Evolutionary conservation across 1,139 yeast species (phyloP).

Genomic region (Sugiyamaella sp.): DNA sequence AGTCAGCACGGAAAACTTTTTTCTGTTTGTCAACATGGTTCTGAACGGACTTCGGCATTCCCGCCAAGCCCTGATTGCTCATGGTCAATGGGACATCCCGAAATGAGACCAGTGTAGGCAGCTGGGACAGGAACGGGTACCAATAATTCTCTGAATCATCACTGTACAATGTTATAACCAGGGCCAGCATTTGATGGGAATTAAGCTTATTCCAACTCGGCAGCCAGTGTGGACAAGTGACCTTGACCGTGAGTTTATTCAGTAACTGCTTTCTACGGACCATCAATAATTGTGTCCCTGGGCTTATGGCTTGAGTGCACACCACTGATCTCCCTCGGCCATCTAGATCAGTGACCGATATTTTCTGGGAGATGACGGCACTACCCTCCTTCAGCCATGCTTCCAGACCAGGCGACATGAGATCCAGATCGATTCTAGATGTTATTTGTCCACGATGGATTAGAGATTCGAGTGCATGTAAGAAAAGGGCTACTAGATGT

Average conservation of each 20-base stretch:
- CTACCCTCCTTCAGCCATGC: slow-evolving; percentile 31
- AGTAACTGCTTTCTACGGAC: slow-evolving; percentile 63
- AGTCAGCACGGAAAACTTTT: slow-evolving; percentile 36
- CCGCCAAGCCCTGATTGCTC: slow-evolving; percentile 36
- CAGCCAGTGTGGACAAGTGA: slow-evolving; percentile 27
- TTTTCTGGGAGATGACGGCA: slow-evolving; percentile 33
- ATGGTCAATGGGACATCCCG: slow-evolving; percentile 44
- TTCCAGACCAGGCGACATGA: slow-evolving; percentile 4
- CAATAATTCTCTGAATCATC: slow-evolving; percentile 27
- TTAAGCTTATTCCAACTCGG: slow-evolving; percentile 22
- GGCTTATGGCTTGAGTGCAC: slow-evolving; percentile 44
- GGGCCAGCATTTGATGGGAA: slow-evolving; percentile 39
- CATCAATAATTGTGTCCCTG: slow-evolving; percentile 52
- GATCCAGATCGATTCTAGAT: background rate
- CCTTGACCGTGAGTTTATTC: slow-evolving; percentile 58
- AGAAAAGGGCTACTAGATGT: too few relatives aligned
- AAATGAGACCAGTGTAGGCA: slow-evolving; percentile 36
- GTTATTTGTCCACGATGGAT: too few relatives aligned
- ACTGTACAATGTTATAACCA: slow-evolving; percentile 29
- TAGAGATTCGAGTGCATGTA: too few relatives aligned
- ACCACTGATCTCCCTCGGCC: slow-evolving; percentile 69
- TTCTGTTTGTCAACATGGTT: slow-evolving; percentile 34
- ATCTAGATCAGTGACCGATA: slow-evolving; percentile 41
- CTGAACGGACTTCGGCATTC: slow-evolving; percentile 37
- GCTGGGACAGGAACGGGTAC: slow-evolving; percentile 31